These are phyloP conservation scores for Ogataea pignaliae DNA, from an alignment of 805 yeast species.

Conservation along the genomic window DNA sequence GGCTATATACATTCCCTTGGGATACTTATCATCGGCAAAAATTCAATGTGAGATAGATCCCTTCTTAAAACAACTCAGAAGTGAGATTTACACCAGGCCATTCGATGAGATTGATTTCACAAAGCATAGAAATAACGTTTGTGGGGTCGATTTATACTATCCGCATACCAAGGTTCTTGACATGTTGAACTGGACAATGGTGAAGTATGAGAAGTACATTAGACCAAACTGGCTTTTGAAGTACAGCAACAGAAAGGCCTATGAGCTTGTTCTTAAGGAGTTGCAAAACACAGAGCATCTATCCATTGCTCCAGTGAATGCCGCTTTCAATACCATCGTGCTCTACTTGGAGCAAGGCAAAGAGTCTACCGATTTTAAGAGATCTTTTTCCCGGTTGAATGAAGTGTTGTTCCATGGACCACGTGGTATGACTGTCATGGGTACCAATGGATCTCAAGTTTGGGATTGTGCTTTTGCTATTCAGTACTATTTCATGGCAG, in stretches of 20 bases:
- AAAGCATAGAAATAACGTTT: conserved; percentile 73
- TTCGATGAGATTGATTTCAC: conserved; percentile 66
- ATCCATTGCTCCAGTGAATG: conserved; percentile 91
- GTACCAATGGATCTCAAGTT: conserved; percentile 95
- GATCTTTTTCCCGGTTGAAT: conserved; percentile 54
- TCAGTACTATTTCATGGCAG: conserved; percentile 77
- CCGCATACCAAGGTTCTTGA: conserved; percentile 79
- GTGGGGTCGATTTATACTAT: conserved; percentile 89
- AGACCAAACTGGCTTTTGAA: conserved; percentile 73
- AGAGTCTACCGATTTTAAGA: conserved; percentile 55
- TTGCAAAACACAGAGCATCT: conserved; percentile 71
- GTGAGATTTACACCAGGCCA: conserved; percentile 69
- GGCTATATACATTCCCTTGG: conserved; percentile 82
- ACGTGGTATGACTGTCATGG: conserved; percentile 89
- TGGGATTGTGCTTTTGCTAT: conserved; percentile 95
- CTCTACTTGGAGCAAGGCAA: conserved; percentile 66
- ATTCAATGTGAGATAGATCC: conserved; percentile 59
- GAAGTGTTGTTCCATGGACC: conserved; percentile 83
- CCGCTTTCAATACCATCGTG: conserved; percentile 77
- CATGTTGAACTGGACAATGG: conserved; percentile 53
- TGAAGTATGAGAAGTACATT: conserved; percentile 61
- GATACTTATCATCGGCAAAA: conserved; percentile 64
- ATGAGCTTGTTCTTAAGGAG: conserved; percentile 69
- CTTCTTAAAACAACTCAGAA: conserved; percentile 59
- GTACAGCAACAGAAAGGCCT: conserved; percentile 46